phyloP scores from a whole-genome alignment of 2,329 filamentous ascomycete genomes.

The Penicillium vulpinum region DNA sequence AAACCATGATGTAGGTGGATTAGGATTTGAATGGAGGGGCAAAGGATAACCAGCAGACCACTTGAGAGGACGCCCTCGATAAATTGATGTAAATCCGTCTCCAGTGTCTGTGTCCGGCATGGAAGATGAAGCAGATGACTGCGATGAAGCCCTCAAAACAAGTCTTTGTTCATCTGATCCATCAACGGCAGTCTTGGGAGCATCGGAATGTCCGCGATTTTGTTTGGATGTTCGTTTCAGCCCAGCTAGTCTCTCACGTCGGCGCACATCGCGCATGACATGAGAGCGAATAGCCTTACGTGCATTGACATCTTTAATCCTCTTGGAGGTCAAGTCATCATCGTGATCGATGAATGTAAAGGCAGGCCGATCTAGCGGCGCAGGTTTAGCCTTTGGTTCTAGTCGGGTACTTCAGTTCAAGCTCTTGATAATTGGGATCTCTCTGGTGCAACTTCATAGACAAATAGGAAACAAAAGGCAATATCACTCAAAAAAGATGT shows the following conservation, averaged over 20 bases:
- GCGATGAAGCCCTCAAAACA: conserved; percentile 14
- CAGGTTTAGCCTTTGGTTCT: conserved; percentile 23
- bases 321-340: conserved; percentile 40
- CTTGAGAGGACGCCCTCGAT: conserved; percentile 16
- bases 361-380: conserved; percentile 30
- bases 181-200: conserved; percentile 7
- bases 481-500: not conserved
- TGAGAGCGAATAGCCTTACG: conserved; percentile 45
- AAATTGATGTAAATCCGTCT: conserved; percentile 4
- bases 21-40: conserved; percentile 16
- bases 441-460: not conserved
- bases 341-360: conserved; percentile 47
- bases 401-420: conserved; percentile 6
- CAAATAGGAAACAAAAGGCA: conserved; percentile 6
- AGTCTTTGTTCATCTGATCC: conserved; percentile 13
- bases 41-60: conserved; percentile 21
- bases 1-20: conserved; percentile 28
- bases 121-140: conserved; percentile 14
- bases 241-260: conserved; percentile 42
- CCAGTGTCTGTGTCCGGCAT: not conserved
- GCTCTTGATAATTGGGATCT: not conserved
- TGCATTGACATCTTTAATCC: conserved; percentile 41
- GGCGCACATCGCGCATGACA: conserved; percentile 47
- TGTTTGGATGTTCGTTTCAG: conserved; percentile 38
- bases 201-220: conserved; percentile 12